These are phyloP conservation scores for Phylloporus sp. DNA, from an alignment of 1,284 basidiomycete genomes.

Conservation along the genomic window DNA sequence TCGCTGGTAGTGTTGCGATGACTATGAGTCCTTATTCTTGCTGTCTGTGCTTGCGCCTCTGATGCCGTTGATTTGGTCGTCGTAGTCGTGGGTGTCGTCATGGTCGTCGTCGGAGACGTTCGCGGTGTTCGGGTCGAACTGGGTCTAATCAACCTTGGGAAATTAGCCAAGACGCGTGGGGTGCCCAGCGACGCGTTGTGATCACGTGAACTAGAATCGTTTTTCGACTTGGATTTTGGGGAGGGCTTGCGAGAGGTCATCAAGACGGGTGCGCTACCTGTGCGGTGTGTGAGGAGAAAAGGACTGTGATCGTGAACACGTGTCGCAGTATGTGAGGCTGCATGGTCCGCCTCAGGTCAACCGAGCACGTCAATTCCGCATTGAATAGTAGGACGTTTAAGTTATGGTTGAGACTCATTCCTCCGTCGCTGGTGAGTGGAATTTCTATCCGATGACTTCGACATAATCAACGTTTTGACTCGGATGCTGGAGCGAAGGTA, in stretches of 20 bases:
- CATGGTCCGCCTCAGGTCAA: constrained; percentile 11
- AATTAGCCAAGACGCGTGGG: constrained; percentile 28
- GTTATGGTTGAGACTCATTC: too few species aligned
- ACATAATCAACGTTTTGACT: too few species aligned
- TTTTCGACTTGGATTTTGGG: not conserved
- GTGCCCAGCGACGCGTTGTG: constrained; percentile 26
- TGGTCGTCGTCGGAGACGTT: constrained; percentile 10
- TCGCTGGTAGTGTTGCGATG: constrained; percentile 10
- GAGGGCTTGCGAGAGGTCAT: constrained; percentile 13
- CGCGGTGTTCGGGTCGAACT: constrained; percentile 1
- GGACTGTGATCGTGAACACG: not conserved
- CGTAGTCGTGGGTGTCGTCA: not conserved
- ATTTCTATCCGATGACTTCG: too few species aligned
- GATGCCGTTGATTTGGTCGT: not conserved
- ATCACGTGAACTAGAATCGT: constrained; percentile 22
- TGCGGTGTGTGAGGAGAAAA: not conserved
- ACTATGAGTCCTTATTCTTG: not conserved
- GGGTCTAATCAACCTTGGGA: constrained; percentile 35
- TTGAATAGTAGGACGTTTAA: not conserved
- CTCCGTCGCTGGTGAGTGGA: too few species aligned
- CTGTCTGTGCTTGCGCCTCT: not conserved
- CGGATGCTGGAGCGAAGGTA: too few species aligned
- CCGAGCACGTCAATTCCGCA: constrained; percentile 25
- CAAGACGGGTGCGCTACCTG: not conserved
- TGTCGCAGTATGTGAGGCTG: constrained; percentile 4